Base-by-base conservation (phyloP, 257 asterid genomes). In the Gentiana dahurica region DNA sequence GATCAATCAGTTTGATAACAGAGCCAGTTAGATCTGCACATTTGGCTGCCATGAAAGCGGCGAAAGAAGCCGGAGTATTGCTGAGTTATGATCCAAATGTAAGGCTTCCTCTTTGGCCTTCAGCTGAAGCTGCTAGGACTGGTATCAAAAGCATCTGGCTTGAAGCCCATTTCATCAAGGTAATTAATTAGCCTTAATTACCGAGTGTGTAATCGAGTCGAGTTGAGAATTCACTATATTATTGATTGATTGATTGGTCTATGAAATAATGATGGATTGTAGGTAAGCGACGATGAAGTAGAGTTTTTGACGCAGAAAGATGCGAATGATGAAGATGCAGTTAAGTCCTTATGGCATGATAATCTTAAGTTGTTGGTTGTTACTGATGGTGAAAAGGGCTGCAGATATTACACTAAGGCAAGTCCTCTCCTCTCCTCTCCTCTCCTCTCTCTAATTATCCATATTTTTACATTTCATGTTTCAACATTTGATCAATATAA, bases 21-120 rank as follows among this genome's bases (percentile, higher is more conserved):
- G 83, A 77, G 56, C 83, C 83, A 0, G 59, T 71, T 12, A 68
- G 69, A 58, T 71, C 78, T 0, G 68, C 80, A 32, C 83, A 77
- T 59, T 37, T 77, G 49, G 77, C 77, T 4, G 76, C 83, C 46
- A 63, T 74, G 71, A 77, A 71, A 56, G 74, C 66, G 5, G 80
- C 83, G 1, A 77, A 68, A 58, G 72, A 57, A 15, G 80, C 83
- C 5, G 83, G 78, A 0, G 67, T 69, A 56, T 54, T 74, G 12
- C 71, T 77, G 3, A 73, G 80, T 0, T 77, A 77, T 43, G 83
- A 77, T 34, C 83, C 83, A 4, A 74, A 77, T 53, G 73, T 77
- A 11, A 73, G 83, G 33, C 49, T 78, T 12, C 81, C 84, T 4
- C 78, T 78, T 24, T 78, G 84, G 84, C 79, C 84, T 51, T 74